Conservation (phyloP, 495 filamentous ascomycete species). For the Aspergillus sparsus region DNA sequence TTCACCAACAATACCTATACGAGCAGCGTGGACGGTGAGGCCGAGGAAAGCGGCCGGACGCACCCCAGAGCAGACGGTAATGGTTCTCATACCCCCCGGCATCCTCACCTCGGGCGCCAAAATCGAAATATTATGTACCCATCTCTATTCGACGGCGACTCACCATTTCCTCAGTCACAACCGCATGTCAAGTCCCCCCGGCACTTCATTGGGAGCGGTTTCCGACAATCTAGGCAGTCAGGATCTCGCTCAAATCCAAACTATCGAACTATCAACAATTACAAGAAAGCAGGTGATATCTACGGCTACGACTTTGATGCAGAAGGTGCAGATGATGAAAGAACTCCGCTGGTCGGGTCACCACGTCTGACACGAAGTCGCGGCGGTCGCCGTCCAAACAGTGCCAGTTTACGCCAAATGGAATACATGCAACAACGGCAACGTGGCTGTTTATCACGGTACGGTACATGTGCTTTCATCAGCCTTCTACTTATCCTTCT, state of each 20-base stretch:
- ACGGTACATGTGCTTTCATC: slow-evolving; percentile 78
- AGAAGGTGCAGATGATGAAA: slow-evolving; percentile 87
- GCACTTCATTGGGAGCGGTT: slow-evolving; percentile 48
- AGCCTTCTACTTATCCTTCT: slow-evolving; percentile 73
- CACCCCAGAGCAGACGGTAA: slow-evolving; percentile 58
- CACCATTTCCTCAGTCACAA: slow-evolving; percentile 58
- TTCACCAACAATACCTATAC: slow-evolving; percentile 84
- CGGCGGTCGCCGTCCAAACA: slow-evolving; percentile 54
- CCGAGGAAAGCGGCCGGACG: slow-evolving; percentile 65
- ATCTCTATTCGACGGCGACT: slow-evolving; percentile 76
- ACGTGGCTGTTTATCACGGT: slow-evolving; percentile 65
- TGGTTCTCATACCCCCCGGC: slow-evolving; percentile 63
- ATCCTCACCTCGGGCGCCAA: slow-evolving; percentile 76
- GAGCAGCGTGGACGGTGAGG: slow-evolving; percentile 59
- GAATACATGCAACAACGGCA: slow-evolving; percentile 71
- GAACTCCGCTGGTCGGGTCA: slow-evolving; percentile 77
- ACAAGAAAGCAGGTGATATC: slow-evolving; percentile 54
- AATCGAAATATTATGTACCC: slow-evolving; percentile 67
- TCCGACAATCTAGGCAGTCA: slow-evolving; percentile 39
- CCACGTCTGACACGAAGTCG: slow-evolving; percentile 62
- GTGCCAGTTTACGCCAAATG: slow-evolving; percentile 66
- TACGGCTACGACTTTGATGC: slow-evolving; percentile 69
- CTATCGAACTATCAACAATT: slow-evolving; percentile 44
- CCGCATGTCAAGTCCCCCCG: slow-evolving; percentile 60
- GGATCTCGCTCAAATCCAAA: slow-evolving; percentile 38